These are phyloP conservation scores for Pseudomicrostroma phylloplanum DNA, from an alignment of 1,284 basidiomycete genomes.

Conservation along the genomic window DNA sequence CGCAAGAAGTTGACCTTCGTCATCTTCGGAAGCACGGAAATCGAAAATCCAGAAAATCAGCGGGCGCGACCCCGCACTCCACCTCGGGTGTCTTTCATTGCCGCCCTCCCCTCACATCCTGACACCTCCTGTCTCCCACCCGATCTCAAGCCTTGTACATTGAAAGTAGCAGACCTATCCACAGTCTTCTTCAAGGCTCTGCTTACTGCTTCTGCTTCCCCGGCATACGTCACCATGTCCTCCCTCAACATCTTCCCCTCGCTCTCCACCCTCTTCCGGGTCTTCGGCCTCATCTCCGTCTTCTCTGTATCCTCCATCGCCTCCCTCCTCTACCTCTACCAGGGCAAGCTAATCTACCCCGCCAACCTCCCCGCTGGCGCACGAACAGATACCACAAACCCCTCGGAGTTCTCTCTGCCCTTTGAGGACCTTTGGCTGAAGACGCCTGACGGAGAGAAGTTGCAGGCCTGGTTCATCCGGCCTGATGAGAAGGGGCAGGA, in stretches of 20 bases:
- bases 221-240: neutral
- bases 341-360: slow-evolving; percentile 46
- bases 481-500: slow-evolving; percentile 20
- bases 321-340: slow-evolving; percentile 42
- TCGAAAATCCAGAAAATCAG: too few relatives aligned
- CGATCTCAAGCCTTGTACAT: too few relatives aligned
- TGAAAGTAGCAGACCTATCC: too few relatives aligned
- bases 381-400: slow-evolving; percentile 37
- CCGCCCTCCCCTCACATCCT: too few relatives aligned
- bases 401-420: slow-evolving; percentile 40
- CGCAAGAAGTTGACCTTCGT: too few relatives aligned
- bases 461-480: slow-evolving; percentile 41
- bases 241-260: neutral
- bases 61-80: too few relatives aligned
- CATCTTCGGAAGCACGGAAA: too few relatives aligned
- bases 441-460: slow-evolving; percentile 39
- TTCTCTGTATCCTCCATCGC: slow-evolving; percentile 1
- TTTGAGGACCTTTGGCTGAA: slow-evolving; percentile 35
- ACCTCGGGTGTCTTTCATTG: too few relatives aligned
- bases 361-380: slow-evolving; percentile 40
- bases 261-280: slow-evolving; percentile 1
- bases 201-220: too few relatives aligned
- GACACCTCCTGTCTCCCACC: too few relatives aligned
- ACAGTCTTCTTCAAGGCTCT: too few relatives aligned
- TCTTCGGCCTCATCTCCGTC: slow-evolving; percentile 9